phyloP scores from a whole-genome alignment of 1,284 basidiomycete genomes.

The Cutaneotrichosporon cutaneum region DNA sequence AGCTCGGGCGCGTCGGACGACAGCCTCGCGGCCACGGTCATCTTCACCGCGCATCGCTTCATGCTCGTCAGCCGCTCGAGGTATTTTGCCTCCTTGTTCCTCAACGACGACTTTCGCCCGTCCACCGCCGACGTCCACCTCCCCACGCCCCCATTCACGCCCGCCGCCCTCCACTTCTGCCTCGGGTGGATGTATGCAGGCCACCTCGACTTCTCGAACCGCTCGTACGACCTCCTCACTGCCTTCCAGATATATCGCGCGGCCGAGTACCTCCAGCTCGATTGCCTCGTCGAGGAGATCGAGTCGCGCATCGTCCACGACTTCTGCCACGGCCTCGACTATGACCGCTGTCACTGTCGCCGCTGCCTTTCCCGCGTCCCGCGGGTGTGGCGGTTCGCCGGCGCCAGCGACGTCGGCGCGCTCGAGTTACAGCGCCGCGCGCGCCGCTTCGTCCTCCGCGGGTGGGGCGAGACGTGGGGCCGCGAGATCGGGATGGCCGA shows the following conservation, averaged over 20 bases:
- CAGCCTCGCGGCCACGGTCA: constrained; percentile 58
- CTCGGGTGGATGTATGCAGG: constrained; percentile 84
- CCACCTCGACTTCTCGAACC: constrained; percentile 85
- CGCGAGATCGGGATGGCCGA: constrained; percentile 73
- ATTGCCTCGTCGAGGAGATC: constrained; percentile 72
- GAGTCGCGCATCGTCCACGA: constrained; percentile 78
- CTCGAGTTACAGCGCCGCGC: constrained; percentile 67
- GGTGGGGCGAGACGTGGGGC: constrained; percentile 84
- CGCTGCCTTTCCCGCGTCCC: constrained; percentile 75
- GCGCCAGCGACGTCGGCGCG: constrained; percentile 72
- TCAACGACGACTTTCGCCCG: constrained; percentile 44
- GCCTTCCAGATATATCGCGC: constrained; percentile 85
- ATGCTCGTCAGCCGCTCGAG: constrained; percentile 83
- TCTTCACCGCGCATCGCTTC: constrained; percentile 90
- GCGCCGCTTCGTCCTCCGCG: constrained; percentile 68
- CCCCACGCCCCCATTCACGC: constrained; percentile 90
- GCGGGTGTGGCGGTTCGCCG: constrained; percentile 74
- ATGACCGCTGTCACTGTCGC: constrained; percentile 75
- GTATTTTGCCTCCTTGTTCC: constrained; percentile 68
- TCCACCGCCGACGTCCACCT: constrained; percentile 64
- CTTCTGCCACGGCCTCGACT: constrained; percentile 80
- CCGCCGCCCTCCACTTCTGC: constrained; percentile 89
- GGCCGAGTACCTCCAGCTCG: constrained; percentile 74
- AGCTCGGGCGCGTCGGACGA: constrained; percentile 41
- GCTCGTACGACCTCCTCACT: constrained; percentile 87